Evolutionary conservation across 352 stramenopile genomes (phyloP).

Genomic region (Pythium phragmitis): DNA sequence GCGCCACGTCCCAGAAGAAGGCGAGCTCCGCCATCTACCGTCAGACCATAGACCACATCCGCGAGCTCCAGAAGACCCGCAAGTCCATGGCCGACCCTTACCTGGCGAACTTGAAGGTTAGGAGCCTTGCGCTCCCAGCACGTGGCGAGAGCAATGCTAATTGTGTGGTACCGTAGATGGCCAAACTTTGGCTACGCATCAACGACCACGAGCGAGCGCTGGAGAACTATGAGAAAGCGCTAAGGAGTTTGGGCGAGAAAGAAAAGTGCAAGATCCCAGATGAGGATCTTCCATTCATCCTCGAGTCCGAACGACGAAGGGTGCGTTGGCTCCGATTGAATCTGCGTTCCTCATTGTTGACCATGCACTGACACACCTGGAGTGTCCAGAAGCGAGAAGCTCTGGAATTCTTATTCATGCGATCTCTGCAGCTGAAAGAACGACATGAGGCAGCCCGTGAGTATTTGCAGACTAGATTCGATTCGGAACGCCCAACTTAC

Average conservation of each 20-base stretch:
- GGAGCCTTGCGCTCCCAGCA: background rate
- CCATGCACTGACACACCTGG: background rate
- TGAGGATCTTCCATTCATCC: conserved; percentile 30
- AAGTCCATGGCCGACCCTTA: conserved; percentile 46
- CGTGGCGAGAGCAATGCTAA: background rate
- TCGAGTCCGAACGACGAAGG: conserved; percentile 44
- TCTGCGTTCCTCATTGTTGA: background rate
- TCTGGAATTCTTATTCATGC: conserved; percentile 47
- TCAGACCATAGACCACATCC: conserved; percentile 44
- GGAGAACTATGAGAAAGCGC: conserved; percentile 54
- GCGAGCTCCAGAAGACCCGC: conserved; percentile 37
- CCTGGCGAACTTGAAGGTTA: conserved; percentile 57
- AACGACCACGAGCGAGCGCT: conserved; percentile 47
- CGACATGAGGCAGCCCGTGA: conserved; percentile 39
- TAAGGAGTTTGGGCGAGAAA: conserved; percentile 36
- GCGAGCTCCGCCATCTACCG: conserved; percentile 32
- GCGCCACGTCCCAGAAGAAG: conserved; percentile 1
- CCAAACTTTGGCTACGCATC: conserved; percentile 51
- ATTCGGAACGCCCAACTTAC: background rate
- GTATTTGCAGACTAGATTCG: background rate
- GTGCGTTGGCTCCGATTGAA: conserved; percentile 22
- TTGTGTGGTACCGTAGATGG: conserved; percentile 33
- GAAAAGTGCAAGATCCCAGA: conserved; percentile 29
- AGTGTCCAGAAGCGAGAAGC: conserved; percentile 38
- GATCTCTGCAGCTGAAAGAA: conserved; percentile 36